A percentile compares a stretch with the other conserved stretches of the same genome.
Conservation (phyloP, 1,139 yeast genomes). For the Trichomonascaceae sp. region DNA sequence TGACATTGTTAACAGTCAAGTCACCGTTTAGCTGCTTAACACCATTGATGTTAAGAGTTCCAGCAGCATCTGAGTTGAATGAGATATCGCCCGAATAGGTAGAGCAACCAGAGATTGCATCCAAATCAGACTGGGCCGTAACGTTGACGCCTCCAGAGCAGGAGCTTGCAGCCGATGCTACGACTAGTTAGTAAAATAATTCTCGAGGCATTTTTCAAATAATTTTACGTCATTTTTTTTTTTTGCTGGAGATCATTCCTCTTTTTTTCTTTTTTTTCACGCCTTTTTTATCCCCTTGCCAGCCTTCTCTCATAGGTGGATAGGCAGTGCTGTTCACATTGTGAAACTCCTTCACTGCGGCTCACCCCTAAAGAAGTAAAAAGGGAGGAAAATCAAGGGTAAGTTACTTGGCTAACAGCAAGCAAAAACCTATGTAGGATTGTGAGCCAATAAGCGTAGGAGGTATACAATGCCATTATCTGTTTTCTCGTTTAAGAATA, state of each 20-base stretch:
- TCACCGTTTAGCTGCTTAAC: conserved; percentile 72
- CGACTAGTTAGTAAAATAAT: neutral
- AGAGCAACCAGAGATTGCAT: conserved; percentile 63
- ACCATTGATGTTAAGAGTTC: conserved; percentile 42
- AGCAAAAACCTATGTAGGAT: neutral
- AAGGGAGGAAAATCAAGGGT: neutral
- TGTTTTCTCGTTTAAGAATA: neutral
- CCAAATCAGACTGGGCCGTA: conserved; percentile 73
- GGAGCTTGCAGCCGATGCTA: conserved; percentile 15
- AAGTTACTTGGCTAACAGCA: neutral
- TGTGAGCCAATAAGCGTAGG: neutral
- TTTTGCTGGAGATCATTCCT: too few relatives aligned
- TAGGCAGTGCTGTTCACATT: neutral
- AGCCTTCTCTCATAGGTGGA: neutral
- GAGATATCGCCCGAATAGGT: conserved; percentile 75
- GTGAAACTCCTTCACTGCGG: neutral
- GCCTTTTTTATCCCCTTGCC: neutral
- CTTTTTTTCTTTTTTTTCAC: neutral
- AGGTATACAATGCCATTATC: neutral
- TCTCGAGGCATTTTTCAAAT: neutral
- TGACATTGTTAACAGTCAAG: conserved; percentile 59
- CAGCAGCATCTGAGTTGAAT: conserved; percentile 48
- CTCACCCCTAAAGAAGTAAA: neutral
- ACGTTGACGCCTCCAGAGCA: conserved; percentile 26
- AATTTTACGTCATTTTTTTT: neutral